Evolutionary conservation across 805 yeast genomes (phyloP).

Genomic region (Candida khao-thaluensis): DNA sequence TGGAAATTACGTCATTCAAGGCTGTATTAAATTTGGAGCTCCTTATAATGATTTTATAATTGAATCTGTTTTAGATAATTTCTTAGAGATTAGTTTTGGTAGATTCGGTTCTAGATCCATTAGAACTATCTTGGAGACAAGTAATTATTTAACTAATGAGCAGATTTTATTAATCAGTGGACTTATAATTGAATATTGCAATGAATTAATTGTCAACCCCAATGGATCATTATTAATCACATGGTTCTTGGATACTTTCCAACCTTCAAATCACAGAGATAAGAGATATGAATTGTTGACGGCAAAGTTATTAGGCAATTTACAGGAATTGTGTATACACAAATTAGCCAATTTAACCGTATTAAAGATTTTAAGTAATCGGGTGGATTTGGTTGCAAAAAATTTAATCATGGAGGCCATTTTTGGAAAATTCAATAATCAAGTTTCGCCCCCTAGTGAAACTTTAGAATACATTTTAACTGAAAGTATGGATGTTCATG

Average conservation of each 20-base stretch:
- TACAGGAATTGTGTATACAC: constrained; percentile 68
- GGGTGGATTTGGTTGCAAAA: constrained; percentile 64
- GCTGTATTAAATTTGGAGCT: constrained; percentile 84
- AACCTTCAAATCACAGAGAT: constrained; percentile 29
- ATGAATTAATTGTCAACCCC: constrained; percentile 73
- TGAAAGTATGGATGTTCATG: constrained; percentile 56
- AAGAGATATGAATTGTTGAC: constrained; percentile 67
- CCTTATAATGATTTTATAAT: constrained; percentile 89
- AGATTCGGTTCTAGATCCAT: constrained; percentile 95
- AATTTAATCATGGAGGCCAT: constrained; percentile 60
- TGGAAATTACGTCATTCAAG: constrained; percentile 95
- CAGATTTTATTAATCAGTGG: constrained; percentile 73
- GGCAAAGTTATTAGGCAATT: constrained; percentile 57
- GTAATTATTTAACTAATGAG: constrained; percentile 47
- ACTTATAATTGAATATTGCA: constrained; percentile 73
- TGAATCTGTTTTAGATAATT: constrained; percentile 75
- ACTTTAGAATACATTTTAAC: constrained; percentile 57
- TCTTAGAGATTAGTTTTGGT: constrained; percentile 78
- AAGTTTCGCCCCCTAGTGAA: constrained; percentile 39
- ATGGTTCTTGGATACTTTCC: constrained; percentile 85
- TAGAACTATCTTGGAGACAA: constrained; percentile 86
- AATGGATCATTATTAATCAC: constrained; percentile 89
- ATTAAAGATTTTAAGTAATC: constrained; percentile 69
- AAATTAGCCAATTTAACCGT: constrained; percentile 83
- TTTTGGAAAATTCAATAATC: constrained; percentile 51